Conservation (phyloP, 805 yeast species). For the Schizosaccharomyces japonicus region DNA sequence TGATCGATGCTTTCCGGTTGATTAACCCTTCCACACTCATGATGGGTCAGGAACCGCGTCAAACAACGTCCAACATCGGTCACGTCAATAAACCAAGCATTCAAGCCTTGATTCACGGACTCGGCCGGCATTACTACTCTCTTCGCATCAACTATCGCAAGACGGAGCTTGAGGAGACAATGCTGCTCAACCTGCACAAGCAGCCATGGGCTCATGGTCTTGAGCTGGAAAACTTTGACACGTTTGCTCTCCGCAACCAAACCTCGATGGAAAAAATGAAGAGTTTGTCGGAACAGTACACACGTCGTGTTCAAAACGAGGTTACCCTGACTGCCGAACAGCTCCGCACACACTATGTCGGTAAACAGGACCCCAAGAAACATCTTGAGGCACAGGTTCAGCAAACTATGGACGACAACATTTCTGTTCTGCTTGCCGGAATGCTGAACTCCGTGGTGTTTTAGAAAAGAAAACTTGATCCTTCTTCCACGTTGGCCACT, state of each 20-base stretch:
- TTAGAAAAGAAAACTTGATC: too few relatives aligned
- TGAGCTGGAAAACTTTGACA: conserved; percentile 49
- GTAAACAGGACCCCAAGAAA: conserved; percentile 96
- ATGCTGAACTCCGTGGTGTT: conserved; percentile 79
- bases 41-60: conserved; percentile 96
- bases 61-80: conserved; percentile 87
- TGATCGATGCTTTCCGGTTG: conserved; percentile 90
- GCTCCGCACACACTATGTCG: conserved; percentile 84
- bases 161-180: conserved; percentile 74
- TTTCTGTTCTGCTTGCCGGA: conserved; percentile 66
- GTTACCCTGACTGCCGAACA: conserved; percentile 70
- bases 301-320: conserved; percentile 78
- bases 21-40: conserved; percentile 68
- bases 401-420: conserved; percentile 64
- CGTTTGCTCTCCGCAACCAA: conserved; percentile 51
- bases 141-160: conserved; percentile 83
- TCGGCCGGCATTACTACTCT: conserved; percentile 90
- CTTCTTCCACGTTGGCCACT: too few relatives aligned
- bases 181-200: conserved; percentile 84
- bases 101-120: conserved; percentile 89
- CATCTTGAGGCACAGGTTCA: conserved; percentile 81
- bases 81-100: conserved; percentile 86
- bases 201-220: conserved; percentile 89
- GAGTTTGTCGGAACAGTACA: conserved; percentile 70
- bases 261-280: conserved; percentile 59